Evolutionary conservation across 495 filamentous ascomycete species (phyloP).

Genomic region (Penicillium lividum): DNA sequence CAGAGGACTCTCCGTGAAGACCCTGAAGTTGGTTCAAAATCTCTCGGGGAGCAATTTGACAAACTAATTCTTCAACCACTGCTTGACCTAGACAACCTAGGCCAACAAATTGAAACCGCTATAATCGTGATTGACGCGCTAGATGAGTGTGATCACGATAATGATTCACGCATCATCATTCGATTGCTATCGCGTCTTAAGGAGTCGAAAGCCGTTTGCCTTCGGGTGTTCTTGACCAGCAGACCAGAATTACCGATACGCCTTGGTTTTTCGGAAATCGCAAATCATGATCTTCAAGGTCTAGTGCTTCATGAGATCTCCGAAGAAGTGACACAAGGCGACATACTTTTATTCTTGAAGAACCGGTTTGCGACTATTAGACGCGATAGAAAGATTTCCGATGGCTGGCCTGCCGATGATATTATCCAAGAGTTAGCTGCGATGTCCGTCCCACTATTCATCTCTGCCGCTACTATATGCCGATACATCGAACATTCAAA

Average conservation of each 20-base stretch:
- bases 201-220: slow-evolving; percentile 4
- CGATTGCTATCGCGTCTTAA: slow-evolving; percentile 24
- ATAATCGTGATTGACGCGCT: slow-evolving; percentile 5
- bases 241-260: slow-evolving; percentile 48
- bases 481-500: not conserved
- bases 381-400: not conserved
- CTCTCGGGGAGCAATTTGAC: slow-evolving; percentile 4
- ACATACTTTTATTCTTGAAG: slow-evolving; percentile 2
- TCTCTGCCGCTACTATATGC: slow-evolving; percentile 1
- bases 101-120: not conserved
- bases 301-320: not conserved
- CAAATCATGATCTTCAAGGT: slow-evolving; percentile 11
- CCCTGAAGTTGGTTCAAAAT: not conserved
- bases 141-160: slow-evolving; percentile 4
- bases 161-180: not conserved
- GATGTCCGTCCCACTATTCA: slow-evolving; percentile 2
- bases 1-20: not conserved
- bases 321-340: not conserved
- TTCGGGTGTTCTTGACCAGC: slow-evolving; percentile 40
- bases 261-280: slow-evolving; percentile 20
- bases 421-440: not conserved
- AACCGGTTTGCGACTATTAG: not conserved
- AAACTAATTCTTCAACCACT: not conserved
- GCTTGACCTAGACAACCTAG: slow-evolving; percentile 18
- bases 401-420: not conserved